Base-by-base conservation (phyloP, 2,329 filamentous ascomycete genomes). In the Ophiosphaerella herpotricha region DNA sequence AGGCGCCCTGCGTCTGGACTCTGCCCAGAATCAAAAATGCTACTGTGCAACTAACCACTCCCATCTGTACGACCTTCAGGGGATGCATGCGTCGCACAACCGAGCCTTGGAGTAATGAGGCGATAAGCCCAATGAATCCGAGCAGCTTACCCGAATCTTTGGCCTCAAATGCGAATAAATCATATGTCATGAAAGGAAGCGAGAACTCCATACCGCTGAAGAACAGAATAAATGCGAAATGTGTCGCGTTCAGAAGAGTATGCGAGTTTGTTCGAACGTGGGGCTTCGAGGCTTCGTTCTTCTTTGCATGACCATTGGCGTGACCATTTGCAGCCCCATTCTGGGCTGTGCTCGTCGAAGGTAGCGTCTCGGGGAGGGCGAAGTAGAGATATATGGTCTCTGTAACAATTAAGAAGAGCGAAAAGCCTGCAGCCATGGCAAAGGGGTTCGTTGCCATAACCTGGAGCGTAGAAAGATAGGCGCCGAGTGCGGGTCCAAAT, bases 191-290 rank as follows among this genome's bases (percentile, higher is more conserved):
- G 73, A 99, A 99, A 0, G 94, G 92, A 3, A 99, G 82, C 1
- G 91, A 96, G 74, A 96, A 97, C 71, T 99, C 94, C 88, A 99
- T 93, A 53, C 94, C 94, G 2, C 91, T 96, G 76, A 99, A 99
- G 75, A 96, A 96, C 11, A 99, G 85, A 52, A 99, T 85, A 74
- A 99, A 99, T 39, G 87, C 77, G 67, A 97, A 88, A 74, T 99
- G 94, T 0, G 90, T 86, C 1, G 87, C 76, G 70, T 97, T 97
- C 39, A 99, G 85, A 11, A 96, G 72, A 26, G 84, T 76, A 60
- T 94, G 91, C 3, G 88, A 91, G 75, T 97, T 97, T 3, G 90
- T 96, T 50, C 88, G 80, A 2, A 55, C 58, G 43, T 46, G 64
- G 1, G 60, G 64, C 42, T 60, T 61, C 24, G 51, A 60, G 33